Evolutionary conservation across 176 grass and related monocot genomes (phyloP), one percentile per base, ranked within the genome.

Genomic region (Triticum turgidum): DNA sequence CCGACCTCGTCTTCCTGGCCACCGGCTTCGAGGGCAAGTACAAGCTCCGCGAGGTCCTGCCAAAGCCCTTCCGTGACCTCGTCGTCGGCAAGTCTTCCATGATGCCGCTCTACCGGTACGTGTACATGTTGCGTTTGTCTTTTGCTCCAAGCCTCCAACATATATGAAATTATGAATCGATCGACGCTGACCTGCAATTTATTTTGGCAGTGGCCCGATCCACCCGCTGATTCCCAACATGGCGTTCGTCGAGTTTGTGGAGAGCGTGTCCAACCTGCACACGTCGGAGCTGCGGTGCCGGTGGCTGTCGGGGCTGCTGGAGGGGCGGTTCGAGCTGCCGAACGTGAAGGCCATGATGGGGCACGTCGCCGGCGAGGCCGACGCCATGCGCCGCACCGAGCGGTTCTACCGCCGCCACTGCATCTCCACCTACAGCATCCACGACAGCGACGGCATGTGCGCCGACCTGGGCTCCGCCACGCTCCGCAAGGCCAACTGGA

Each of bases 341-440:
- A 10, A 12, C 13, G 92, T 91, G 67, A 61, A 74, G 69, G 84
- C 61, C 17, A 99, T 99, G 97, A 42, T 88, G 54, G 5, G 65
- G 71, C 94, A 91, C 84, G 90, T 90, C 11, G 42, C 74, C 58
- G 66, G 44, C 34, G 97, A 99, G 92, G 81, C 90, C 17, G 94
- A 92, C 34, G 94, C 90, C 47, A 99, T 99, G 97, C 88, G 83
- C 22, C 90, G 92, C 58, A 99, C 97, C 9, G 96, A 94, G 63
- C 24, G 94, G 25, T 99, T 99, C 93, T 99, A 96, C 87, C 89
- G 91, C 71, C 97, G 97, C 52, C 97, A 99, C 69, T 99, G 97
- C 94, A 99, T 99, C 83, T 99, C 97, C 80, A 99, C 94, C n/a
- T 99, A 93, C 88, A 99, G 97, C 90, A 99, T 99, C 92, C 81